A percentile compares a stretch with the other conserved stretches of the same genome.
Evolutionary conservation across 2,329 filamentous ascomycete species (phyloP).

Genomic region (Hypoxylon sp.): DNA sequence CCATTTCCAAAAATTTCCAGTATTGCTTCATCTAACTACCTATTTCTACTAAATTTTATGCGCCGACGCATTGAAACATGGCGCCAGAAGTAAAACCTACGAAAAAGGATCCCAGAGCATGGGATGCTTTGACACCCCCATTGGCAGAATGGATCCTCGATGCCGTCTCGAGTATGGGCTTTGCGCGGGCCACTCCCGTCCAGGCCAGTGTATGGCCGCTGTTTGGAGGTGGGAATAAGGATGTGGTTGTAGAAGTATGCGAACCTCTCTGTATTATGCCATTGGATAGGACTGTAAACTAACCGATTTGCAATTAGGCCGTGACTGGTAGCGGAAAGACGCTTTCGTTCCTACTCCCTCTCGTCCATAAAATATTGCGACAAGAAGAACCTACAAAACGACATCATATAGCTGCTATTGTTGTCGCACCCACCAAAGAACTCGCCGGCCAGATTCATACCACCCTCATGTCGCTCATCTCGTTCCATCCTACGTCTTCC

Average conservation of each 20-base stretch:
- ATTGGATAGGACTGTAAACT: background rate
- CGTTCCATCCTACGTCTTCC: slow-evolving; percentile 84
- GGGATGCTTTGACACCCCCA: slow-evolving; percentile 74
- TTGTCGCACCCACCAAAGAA: slow-evolving; percentile 93
- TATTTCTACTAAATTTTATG: background rate
- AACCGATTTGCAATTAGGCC: slow-evolving; percentile 57
- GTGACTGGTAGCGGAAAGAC: slow-evolving; percentile 94
- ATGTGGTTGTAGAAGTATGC: slow-evolving; percentile 42
- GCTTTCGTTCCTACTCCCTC: slow-evolving; percentile 82
- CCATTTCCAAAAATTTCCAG: slow-evolving; percentile 17
- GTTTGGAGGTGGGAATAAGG: slow-evolving; percentile 65
- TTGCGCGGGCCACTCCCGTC: slow-evolving; percentile 89
- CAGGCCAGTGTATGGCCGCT: slow-evolving; percentile 90
- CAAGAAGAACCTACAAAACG: slow-evolving; percentile 85
- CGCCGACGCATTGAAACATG: slow-evolving; percentile 41
- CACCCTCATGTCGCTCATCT: slow-evolving; percentile 78
- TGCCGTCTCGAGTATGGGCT: slow-evolving; percentile 84
- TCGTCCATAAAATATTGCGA: slow-evolving; percentile 82
- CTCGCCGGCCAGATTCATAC: slow-evolving; percentile 89
- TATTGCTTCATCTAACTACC: slow-evolving; percentile 3
- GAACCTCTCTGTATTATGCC: too few species aligned
- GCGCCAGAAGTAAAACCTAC: slow-evolving; percentile 45
- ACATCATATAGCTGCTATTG: slow-evolving; percentile 88
- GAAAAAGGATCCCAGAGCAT: slow-evolving; percentile 63
- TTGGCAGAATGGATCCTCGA: slow-evolving; percentile 87